phyloP scores from a whole-genome alignment of 768 basidiomycete genomes.

The Tricholoma terreum region DNA sequence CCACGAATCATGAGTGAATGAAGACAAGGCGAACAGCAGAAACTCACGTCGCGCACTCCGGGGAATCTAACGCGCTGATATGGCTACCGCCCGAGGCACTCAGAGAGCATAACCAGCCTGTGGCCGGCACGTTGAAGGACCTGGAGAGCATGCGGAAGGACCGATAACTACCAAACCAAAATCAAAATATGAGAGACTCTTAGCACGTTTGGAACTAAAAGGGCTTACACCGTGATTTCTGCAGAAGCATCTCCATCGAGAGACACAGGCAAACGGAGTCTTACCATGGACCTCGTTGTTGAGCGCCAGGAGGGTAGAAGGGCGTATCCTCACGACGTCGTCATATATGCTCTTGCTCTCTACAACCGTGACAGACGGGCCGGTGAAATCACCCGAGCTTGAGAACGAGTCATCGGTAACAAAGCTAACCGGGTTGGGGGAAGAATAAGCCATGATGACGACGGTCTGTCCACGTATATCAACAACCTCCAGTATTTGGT shows the following conservation, averaged over 20 bases:
- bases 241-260: neutral
- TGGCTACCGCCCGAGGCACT: too few relatives aligned
- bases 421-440: neutral
- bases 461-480: constrained; percentile 28
- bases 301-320: constrained; percentile 29
- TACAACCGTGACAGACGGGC: constrained; percentile 19
- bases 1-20: too few relatives aligned
- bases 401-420: neutral
- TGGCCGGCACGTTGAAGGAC: too few relatives aligned
- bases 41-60: too few relatives aligned
- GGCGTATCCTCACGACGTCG: constrained; percentile 14
- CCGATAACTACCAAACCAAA: too few relatives aligned
- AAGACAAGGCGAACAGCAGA: too few relatives aligned
- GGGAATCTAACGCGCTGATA: too few relatives aligned
- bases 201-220: too few relatives aligned
- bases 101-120: too few relatives aligned
- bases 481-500: constrained; percentile 32
- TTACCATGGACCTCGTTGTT: constrained; percentile 32
- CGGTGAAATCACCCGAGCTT: constrained; percentile 30
- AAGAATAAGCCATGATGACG: constrained; percentile 19
- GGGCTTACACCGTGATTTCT: constrained; percentile 22
- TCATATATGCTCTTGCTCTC: constrained; percentile 23
- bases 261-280: constrained; percentile 3
- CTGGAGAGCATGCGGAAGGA: too few relatives aligned
- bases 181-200: too few relatives aligned